Evolutionary conservation across 805 yeast genomes (phyloP), one percentile per base, ranked within the genome.

Genomic region (Kodamaea leandrae): DNA sequence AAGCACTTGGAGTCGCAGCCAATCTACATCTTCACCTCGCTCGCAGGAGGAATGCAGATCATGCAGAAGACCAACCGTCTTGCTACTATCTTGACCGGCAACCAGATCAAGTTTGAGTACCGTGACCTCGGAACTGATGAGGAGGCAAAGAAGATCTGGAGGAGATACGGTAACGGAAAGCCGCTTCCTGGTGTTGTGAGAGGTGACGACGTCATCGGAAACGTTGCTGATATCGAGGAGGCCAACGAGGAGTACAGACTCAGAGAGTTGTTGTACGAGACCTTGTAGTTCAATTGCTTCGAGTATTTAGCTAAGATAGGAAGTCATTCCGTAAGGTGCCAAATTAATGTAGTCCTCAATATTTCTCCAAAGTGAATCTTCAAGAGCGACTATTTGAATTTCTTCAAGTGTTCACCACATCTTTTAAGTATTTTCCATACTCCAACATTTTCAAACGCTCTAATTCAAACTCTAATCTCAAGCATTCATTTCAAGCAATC

Each of bases 81-180:
- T 43, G 76, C 76, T 9, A 83, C 88, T 0, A 86, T 89, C 40
- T 70, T 89, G 39, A 74, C 78, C 28, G 95, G 90, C 3, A 85
- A 88, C 58, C 74, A 79, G 36, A 66, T 89, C 38, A 71, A 77
- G 44, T 86, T 79, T 57, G 74, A 77, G 21, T 75, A 78, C 56
- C 78, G 85, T 43, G 97, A 89, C 57, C 64, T 88, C 39, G 96
- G 96, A 4, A 87, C 96, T 0, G 95, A 89, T 57, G 88, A 81
- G 38, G 83, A 81, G 45, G 96, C 96, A 12, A 81, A 88, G 60
- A 76, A 79, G 52, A 75, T 87, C 19, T 89, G 96, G 96, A 79
- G 78, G 53, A 74, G 93, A 50, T 77, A 77, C 53, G 71, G 85
- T 13, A 71, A 70, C 20, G 96, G 95, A 3, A 80, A 84, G 50